Evolutionary conservation across 306 rosid species (phyloP), one percentile per base, ranked within the genome.

Genomic region (Cicer bijugum): DNA sequence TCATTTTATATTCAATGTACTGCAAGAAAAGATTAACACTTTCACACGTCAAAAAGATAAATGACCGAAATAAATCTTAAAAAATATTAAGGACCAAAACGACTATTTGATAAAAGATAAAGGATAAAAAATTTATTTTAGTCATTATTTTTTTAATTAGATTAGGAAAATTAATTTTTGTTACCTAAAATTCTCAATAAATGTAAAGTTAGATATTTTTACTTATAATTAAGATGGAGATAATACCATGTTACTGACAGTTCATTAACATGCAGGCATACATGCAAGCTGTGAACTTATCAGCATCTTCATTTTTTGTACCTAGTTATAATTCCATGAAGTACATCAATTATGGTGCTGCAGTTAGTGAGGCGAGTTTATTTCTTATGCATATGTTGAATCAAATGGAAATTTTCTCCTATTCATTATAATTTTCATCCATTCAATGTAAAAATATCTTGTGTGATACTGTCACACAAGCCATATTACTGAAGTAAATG

Each of bases 311-410:
- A 37, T 45, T 59, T 40, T 93, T 20, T 66, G 83, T 72, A 20
- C 93, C 97, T 35, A 76, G 77, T 52, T 51, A 52, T 62, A 37
- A 69, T 67, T 82, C 93, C 59, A 60, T 2, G 71, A 46, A 3
- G 9, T 93, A 93, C 85, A 59, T 88, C 20, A 93, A 86, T 75
- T 90, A 90, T 72, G 98, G 98, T 16, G 96, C 89, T 15, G 98
- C 97, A 73, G 87, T 90, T 67, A 90, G 97, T 57, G 96, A 93
- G 96, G 97, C 74, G 69, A 82, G 82, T 74, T 80, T 73, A 11
- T 53, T 52, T 28, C 33, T 43, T 28, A 15, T 65, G 37, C 15
- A 60, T 14, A 15, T 71, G 44, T 60, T 17, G n/a, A 33, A 72
- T 55, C 45, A 40, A 44, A 16, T 66, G 58, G 46, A n/a, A n/a